Base-by-base conservation (phyloP, 2,329 filamentous ascomycete genomes). In the Penicillium expansum region DNA sequence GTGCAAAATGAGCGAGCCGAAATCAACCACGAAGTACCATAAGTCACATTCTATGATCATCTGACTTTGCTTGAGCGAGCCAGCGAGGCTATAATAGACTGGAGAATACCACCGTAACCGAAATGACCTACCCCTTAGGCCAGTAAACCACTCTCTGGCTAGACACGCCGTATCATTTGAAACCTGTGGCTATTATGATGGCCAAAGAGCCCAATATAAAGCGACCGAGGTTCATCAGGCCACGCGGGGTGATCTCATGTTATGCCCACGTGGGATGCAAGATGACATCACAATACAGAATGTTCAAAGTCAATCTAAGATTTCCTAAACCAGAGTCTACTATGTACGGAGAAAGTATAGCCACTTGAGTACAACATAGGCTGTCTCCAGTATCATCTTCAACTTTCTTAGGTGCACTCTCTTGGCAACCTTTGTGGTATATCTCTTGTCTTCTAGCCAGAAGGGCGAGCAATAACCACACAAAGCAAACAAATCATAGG, bases 161-260 rank as follows among this genome's bases (percentile, higher is more conserved):
- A 10, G 29, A 32, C 9, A 45, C 1, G n/a, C 18, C 29, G n/a
- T 45, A 22, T 32, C 9, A 8, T 29, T 11, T 11, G n/a, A 33
- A 37, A 22, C 20, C n/a, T 30, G 29, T 30, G 20, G 33, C 13
- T 39, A 33, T 33, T 16, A 42, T 16, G 20, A 42, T 18, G 33
- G 29, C 27, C 22, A 24, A 29, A 51, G 48, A 27, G 22, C 18
- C 30, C 11, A 42, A 44, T 44, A 38, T 48, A 27, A 41, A 41
- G 29, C 3, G 14, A 8, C n/a, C 24, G 22, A 48, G 41, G 14
- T 4, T 30, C 22, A 32, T 30, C 45, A 29, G 42, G 55, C 52
- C 53, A 48, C 27, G 42, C 51, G 47, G 54, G 44, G 47, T 58
- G 62, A 63, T 64, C 56, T 60, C 61, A 61, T 63, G 53, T 62